Percentiles rank a stretch among this genome's conserved stretches.
These are phyloP conservation scores for Diplodia scrobiculata DNA, from an alignment of 2,329 filamentous ascomycete species.

Conservation along the genomic window DNA sequence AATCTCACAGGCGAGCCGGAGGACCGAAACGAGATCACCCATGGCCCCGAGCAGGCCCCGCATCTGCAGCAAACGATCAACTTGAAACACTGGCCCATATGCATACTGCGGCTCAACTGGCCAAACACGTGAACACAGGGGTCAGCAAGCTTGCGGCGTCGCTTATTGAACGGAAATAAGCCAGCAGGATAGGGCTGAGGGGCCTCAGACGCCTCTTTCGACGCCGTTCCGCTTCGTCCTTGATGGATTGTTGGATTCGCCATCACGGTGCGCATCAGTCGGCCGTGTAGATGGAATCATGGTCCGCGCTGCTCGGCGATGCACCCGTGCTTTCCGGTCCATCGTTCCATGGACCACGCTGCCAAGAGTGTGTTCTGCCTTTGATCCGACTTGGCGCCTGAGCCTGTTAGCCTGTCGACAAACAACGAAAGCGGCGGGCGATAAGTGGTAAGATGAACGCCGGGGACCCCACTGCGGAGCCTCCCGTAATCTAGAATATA, in stretches of 20 bases:
- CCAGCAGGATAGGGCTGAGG: background rate
- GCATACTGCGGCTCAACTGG: background rate
- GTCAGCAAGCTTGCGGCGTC: background rate
- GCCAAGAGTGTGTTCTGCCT: too few species aligned
- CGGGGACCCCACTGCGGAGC: slow-evolving; percentile 10
- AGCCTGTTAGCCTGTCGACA: too few species aligned
- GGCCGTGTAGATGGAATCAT: background rate
- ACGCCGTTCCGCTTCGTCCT: too few species aligned
- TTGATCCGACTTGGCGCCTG: background rate
- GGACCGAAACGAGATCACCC: background rate
- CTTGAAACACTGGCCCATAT: slow-evolving; percentile 1
- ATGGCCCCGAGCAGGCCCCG: background rate
- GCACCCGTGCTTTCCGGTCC: slow-evolving; percentile 14
- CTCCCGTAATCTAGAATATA: slow-evolving; percentile 9
- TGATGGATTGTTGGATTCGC: too few species aligned
- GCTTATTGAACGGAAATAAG: slow-evolving; percentile 3
- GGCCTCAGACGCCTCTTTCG: background rate
- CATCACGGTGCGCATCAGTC: too few species aligned
- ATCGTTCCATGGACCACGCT: slow-evolving; percentile 4
- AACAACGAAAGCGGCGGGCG: background rate
- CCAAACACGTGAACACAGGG: background rate
- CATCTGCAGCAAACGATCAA: background rate
- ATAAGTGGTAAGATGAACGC: slow-evolving; percentile 14
- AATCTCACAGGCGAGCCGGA: slow-evolving; percentile 6
- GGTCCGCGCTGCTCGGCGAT: too few species aligned